Base-by-base conservation (phyloP, 257 asterid species). In the Plantago major region DNA sequence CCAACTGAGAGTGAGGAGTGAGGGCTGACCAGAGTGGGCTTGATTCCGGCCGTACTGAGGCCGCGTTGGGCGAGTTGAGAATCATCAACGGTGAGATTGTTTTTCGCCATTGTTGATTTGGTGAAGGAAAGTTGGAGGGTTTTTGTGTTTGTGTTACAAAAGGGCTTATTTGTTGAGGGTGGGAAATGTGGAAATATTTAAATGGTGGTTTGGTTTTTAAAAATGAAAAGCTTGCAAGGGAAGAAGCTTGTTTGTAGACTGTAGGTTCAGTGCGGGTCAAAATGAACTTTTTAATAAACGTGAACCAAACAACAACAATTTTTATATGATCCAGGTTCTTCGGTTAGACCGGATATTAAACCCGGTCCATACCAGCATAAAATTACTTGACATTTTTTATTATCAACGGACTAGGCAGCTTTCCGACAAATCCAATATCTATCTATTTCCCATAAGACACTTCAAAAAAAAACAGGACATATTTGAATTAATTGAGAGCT, bases 1-100 rank as follows among this genome's bases (percentile, higher is more conserved):
- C 43, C 4, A n/a, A 11, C 59, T 56, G 17, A 14, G 10, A 48
- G 7, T 7, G 65, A 42, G 11, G 11, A 51, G 47, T 43, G 2
- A 6, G 13, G n/a, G 16, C 46, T 43, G 55, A 89, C 96, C 78
- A 91, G 65, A 40, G 76, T 72, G 19, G 90, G 76, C 72, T 79
- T 86, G 72, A 80, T 79, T 62, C 98, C 98, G 64, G 87, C 47
- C 50, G 73, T 79, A 75, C 85, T 79, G 68, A 91, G 92, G 71
- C 92, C 90, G 54, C 96, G 94, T 74, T 81, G 76, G 63, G 80
- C 62, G 16, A 91, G 84, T 45, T 82, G 75, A 3, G 69, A 69
- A 0, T 86, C 84, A 47, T 82, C 88, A 45, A 82, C 90, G 69
- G 71, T 84, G 62, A 88, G 89, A 60, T 67, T 74, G 28, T 63